These are phyloP conservation scores for Ilex aquifolium DNA, from an alignment of 257 asterid species.

Conservation along the genomic window DNA sequence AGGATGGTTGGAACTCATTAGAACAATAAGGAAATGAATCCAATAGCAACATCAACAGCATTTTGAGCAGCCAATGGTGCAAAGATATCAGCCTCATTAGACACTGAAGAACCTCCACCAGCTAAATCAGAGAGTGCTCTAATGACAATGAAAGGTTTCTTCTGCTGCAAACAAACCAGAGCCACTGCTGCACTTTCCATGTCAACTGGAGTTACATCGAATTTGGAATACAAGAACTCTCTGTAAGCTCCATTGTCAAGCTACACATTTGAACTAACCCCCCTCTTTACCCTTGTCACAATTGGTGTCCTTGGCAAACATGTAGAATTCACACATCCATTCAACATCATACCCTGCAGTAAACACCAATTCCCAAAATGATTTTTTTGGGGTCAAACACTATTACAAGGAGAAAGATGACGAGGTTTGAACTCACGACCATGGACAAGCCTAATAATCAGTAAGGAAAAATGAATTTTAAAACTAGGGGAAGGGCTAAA, in stretches of 20 bases:
- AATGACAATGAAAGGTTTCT: conserved; percentile 12
- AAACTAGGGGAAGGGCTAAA: neutral
- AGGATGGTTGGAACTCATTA: too few relatives aligned
- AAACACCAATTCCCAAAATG: too few relatives aligned
- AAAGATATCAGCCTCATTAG: conserved; percentile 20
- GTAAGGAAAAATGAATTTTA: too few relatives aligned
- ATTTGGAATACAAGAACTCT: conserved; percentile 16
- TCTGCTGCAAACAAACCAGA: conserved; percentile 21
- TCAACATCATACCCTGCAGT: conserved; percentile 13
- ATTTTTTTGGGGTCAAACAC: too few relatives aligned
- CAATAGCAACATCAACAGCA: conserved; percentile 8
- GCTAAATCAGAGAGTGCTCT: conserved; percentile 26
- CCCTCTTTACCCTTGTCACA: conserved; percentile 17
- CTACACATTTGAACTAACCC: conserved; percentile 16
- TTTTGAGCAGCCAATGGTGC: conserved; percentile 22
- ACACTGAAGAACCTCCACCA: conserved; percentile 20
- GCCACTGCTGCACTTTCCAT: conserved; percentile 32
- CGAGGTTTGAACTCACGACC: too few relatives aligned
- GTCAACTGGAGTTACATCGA: conserved; percentile 24
- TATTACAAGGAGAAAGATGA: too few relatives aligned
- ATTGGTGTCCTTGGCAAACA: conserved; percentile 17
- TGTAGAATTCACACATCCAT: conserved; percentile 11
- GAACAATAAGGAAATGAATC: conserved; percentile 3
- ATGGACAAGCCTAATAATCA: too few relatives aligned
- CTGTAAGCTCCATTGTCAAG: conserved; percentile 23